Percentiles rank a stretch among this genome's conserved stretches.
Evolutionary conservation across 257 asterid genomes (phyloP).

Genomic region (Euphrasia confusa): DNA sequence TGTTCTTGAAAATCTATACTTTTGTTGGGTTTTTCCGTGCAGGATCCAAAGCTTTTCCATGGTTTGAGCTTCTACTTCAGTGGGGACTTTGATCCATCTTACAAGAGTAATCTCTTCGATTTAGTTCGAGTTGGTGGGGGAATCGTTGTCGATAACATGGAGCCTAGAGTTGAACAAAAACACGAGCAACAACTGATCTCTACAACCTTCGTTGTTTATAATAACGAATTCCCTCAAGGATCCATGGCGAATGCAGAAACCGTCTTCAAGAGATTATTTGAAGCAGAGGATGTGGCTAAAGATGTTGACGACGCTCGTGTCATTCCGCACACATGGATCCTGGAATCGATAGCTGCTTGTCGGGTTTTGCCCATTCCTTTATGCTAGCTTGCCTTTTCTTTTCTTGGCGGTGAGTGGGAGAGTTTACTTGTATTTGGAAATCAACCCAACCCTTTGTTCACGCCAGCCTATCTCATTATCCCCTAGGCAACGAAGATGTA

Average conservation of each 20-base stretch:
- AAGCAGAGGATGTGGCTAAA: constrained; percentile 43
- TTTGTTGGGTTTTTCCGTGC: constrained; percentile 10
- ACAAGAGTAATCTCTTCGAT: constrained; percentile 55
- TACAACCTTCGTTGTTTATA: constrained; percentile 47
- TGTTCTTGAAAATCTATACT: background rate
- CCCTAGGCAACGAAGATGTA: no score
- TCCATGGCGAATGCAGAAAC: constrained; percentile 35
- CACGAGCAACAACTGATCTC: constrained; percentile 16
- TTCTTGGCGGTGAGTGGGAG: background rate
- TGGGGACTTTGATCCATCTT: constrained; percentile 59
- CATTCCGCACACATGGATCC: constrained; percentile 78
- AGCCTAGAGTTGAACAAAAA: constrained; percentile 27
- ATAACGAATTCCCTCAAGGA: constrained; percentile 36
- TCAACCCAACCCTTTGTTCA: no score
- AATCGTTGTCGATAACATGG: constrained; percentile 34
- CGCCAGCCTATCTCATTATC: no score
- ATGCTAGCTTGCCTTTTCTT: background rate
- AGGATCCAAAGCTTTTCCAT: constrained; percentile 74
- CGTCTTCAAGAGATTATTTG: constrained; percentile 34
- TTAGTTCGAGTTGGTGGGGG: constrained; percentile 76
- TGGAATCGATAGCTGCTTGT: constrained; percentile 80
- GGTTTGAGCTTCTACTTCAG: constrained; percentile 51
- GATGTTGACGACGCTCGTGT: constrained; percentile 32
- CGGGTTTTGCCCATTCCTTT: constrained; percentile 34
- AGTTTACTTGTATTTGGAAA: background rate